phyloP scores from a whole-genome alignment of 805 yeast species.

The Tetrapisispora arboricola region DNA sequence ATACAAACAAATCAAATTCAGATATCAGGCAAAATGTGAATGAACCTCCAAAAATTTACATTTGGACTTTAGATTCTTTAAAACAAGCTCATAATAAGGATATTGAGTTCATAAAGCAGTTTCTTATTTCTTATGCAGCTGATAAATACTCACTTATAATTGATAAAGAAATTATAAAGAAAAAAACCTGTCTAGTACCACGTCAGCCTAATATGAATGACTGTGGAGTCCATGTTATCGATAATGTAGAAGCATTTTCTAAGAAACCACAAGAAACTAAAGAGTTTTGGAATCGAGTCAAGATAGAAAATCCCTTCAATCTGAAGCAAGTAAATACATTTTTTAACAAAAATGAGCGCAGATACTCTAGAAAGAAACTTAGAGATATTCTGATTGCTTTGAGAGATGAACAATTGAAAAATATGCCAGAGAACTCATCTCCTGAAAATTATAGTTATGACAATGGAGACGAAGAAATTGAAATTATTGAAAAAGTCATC shows the following conservation, averaged over 20 bases:
- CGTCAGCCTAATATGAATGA: constrained; percentile 83
- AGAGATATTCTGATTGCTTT: constrained; percentile 17
- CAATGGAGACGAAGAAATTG: constrained; percentile 1
- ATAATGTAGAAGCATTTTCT: constrained; percentile 54
- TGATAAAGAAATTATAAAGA: constrained; percentile 36
- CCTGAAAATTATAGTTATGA: background rate
- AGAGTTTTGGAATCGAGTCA: constrained; percentile 35
- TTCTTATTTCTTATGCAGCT: constrained; percentile 57
- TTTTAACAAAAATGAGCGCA: constrained; percentile 21
- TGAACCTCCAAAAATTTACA: constrained; percentile 21
- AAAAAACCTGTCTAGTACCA: constrained; percentile 53
- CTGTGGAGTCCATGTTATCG: constrained; percentile 88
- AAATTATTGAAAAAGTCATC: constrained; percentile 5
- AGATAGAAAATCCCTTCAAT: constrained; percentile 11
- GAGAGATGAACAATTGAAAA: constrained; percentile 5
- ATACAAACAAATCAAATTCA: background rate
- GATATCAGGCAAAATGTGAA: background rate
- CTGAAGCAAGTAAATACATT: constrained; percentile 16
- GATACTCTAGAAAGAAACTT: constrained; percentile 19
- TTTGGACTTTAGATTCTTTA: constrained; percentile 69
- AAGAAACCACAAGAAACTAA: constrained; percentile 39
- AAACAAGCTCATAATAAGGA: constrained; percentile 42
- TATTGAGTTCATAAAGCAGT: constrained; percentile 45
- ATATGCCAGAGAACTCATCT: background rate
- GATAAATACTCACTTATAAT: constrained; percentile 48